Evolutionary conservation across 768 basidiomycete species (phyloP), one percentile per base, ranked within the genome.

Genomic region (Lepiota venenata): DNA sequence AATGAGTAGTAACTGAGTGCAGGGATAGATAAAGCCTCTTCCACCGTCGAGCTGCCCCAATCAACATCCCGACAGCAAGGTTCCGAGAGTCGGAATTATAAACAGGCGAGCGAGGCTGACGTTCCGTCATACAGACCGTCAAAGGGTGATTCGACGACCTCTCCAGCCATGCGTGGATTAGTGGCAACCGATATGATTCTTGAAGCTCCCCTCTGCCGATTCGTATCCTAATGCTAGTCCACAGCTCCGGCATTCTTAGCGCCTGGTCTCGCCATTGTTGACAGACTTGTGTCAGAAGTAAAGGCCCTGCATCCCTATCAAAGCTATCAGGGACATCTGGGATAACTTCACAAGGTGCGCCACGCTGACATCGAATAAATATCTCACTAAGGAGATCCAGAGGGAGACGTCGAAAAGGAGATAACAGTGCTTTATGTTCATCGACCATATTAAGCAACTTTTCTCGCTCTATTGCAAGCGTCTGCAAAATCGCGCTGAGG

Each of bases 231-330:
- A 58, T 49, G 16, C 35, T 41, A 6, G 52, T 22, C 57, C 57
- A 58, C 14, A 58, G 38, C 21, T 45, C 47, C 11, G 57, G 57
- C 52, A 46, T 58, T 14, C 16, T 12, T 9, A 58, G 32, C 1
- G 57, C 52, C 11, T 53, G 52, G 8, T 50, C 25, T 20, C 57
- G 50, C 57, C 57, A 58, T n/a, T 48, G 37, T 36, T 46, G 40
- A 37, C 57, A 58, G 8, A 58, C 43, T 27, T 55, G 57, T 16
- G 52, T 55, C 15, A 58, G 32, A 15, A 58, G 57, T 29, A 58
- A 29, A 8, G 57, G 57, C 32, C 52, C 57, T 29, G 47, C 35
- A 32, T 44, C 45, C 32, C 38, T 47, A 21, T 55, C 53, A 42
- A 55, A 55, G 16, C 46, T 45, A 47, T 55, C 53, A 40, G 46